Conservation (phyloP, 345 rosid species). For the Gossypium longicalyx region DNA sequence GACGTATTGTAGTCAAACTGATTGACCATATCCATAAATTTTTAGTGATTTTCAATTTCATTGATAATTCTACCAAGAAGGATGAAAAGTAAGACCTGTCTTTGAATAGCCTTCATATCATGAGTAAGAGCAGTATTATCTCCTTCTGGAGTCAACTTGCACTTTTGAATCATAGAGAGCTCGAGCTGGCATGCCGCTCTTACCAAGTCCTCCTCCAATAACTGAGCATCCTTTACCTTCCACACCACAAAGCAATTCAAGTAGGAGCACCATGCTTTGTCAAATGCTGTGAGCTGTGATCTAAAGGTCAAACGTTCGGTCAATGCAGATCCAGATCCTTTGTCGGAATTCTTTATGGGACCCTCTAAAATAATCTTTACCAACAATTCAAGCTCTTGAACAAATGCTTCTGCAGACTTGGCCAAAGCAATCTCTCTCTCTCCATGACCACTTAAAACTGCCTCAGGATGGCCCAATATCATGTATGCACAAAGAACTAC, state of each 20-base stretch:
- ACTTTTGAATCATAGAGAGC: conserved; percentile 91
- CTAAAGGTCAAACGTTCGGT: conserved; percentile 61
- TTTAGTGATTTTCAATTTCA: neutral
- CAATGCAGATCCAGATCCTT: conserved; percentile 35
- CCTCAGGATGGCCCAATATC: conserved; percentile 96
- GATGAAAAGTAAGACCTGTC: conserved; percentile 50
- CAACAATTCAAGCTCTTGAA: conserved; percentile 68
- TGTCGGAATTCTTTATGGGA: conserved; percentile 54
- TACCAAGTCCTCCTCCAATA: conserved; percentile 81
- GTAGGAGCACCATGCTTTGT: conserved; percentile 81
- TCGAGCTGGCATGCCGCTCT: conserved; percentile 99
- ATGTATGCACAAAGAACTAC: conserved; percentile 89
- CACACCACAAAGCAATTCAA: conserved; percentile 87
- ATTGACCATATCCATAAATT: neutral
- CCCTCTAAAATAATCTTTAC: conserved; percentile 67
- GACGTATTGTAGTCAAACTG: neutral
- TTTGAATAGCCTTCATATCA: conserved; percentile 89
- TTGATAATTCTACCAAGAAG: neutral
- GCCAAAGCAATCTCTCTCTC: conserved; percentile 75
- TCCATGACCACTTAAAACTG: conserved; percentile 88
- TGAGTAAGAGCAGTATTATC: conserved; percentile 55
- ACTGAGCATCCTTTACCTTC: conserved; percentile 94
- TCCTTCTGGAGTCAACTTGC: conserved; percentile 71
- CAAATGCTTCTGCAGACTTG: conserved; percentile 57
- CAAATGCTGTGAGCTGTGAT: conserved; percentile 73